These are phyloP conservation scores for Ottelia alismoides DNA, from an alignment of 106 monocot genomes.

Conservation along the genomic window DNA sequence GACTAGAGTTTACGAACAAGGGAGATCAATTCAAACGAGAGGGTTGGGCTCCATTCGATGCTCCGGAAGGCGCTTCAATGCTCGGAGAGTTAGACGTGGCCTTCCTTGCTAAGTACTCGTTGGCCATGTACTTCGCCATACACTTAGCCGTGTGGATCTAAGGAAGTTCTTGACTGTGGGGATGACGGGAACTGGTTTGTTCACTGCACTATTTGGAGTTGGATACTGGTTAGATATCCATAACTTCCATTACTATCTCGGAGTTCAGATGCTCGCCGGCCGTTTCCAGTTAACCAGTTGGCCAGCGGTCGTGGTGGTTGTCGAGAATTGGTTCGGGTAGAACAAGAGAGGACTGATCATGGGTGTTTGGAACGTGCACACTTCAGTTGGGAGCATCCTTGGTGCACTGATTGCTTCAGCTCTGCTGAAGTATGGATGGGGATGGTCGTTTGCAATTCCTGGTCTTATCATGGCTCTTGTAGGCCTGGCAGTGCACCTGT, in stretches of 20 bases:
- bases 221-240: slow-evolving; percentile 73
- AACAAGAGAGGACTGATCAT: slow-evolving; percentile 74
- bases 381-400: slow-evolving; percentile 53
- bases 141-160: slow-evolving; percentile 53
- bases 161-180: slow-evolving; percentile 45
- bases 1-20: too few relatives aligned
- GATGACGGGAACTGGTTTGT: slow-evolving; percentile 56
- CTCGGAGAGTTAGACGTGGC: slow-evolving; percentile 69
- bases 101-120: slow-evolving; percentile 51
- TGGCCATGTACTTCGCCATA: slow-evolving; percentile 69
- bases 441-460: slow-evolving; percentile 60
- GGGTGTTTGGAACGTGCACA: slow-evolving; percentile 84
- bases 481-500: slow-evolving; percentile 44
- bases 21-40: too few relatives aligned
- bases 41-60: slow-evolving; percentile 71
- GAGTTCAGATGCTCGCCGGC: slow-evolving; percentile 52
- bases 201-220: slow-evolving; percentile 50
- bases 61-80: slow-evolving; percentile 34
- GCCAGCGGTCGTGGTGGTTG: slow-evolving; percentile 72
- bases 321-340: slow-evolving; percentile 75
- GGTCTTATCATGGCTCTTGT: slow-evolving; percentile 35
- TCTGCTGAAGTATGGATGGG: slow-evolving; percentile 60
- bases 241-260: slow-evolving; percentile 51
- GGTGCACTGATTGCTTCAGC: slow-evolving; percentile 61
- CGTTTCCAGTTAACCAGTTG: slow-evolving; percentile 63